These are phyloP conservation scores for Dissoconium aciculare DNA, from an alignment of 2,329 filamentous ascomycete genomes.

Conservation along the genomic window DNA sequence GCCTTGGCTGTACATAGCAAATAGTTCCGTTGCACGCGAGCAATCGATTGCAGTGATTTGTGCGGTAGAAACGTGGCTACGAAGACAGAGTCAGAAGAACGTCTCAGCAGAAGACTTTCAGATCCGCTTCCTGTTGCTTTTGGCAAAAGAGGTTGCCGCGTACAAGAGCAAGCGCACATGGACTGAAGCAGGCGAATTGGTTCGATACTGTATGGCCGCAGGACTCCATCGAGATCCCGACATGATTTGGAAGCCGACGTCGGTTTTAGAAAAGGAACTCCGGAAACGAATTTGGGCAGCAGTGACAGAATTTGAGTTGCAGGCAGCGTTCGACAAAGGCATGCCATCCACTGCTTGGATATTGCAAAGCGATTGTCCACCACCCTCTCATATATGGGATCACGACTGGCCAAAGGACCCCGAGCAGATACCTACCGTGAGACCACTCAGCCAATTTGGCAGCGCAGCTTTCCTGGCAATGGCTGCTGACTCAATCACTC, in stretches of 20 bases:
- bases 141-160: slow-evolving; percentile 37
- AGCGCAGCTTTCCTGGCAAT: slow-evolving; percentile 16
- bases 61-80: slow-evolving; percentile 29
- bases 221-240: slow-evolving; percentile 39
- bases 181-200: slow-evolving; percentile 35
- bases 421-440: slow-evolving; percentile 11
- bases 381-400: slow-evolving; percentile 38
- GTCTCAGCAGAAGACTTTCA: slow-evolving; percentile 37
- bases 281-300: slow-evolving; percentile 43
- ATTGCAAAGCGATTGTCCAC: slow-evolving; percentile 35
- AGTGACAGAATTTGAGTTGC: slow-evolving; percentile 42
- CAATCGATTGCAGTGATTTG: slow-evolving; percentile 26
- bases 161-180: slow-evolving; percentile 41
- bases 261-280: slow-evolving; percentile 37
- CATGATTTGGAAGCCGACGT: slow-evolving; percentile 24
- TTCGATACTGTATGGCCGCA: slow-evolving; percentile 38
- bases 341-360: slow-evolving; percentile 32
- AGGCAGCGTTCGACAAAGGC: slow-evolving; percentile 40
- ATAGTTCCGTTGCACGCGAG: slow-evolving; percentile 29
- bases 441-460: slow-evolving; percentile 15
- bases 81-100: slow-evolving; percentile 37
- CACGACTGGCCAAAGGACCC: slow-evolving; percentile 27
- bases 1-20: slow-evolving; percentile 27
- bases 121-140: slow-evolving; percentile 35
- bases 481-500: slow-evolving; percentile 13